Evolutionary conservation across 75 land plant species (phyloP).

Genomic region (Selaginella moellendorffii): DNA sequence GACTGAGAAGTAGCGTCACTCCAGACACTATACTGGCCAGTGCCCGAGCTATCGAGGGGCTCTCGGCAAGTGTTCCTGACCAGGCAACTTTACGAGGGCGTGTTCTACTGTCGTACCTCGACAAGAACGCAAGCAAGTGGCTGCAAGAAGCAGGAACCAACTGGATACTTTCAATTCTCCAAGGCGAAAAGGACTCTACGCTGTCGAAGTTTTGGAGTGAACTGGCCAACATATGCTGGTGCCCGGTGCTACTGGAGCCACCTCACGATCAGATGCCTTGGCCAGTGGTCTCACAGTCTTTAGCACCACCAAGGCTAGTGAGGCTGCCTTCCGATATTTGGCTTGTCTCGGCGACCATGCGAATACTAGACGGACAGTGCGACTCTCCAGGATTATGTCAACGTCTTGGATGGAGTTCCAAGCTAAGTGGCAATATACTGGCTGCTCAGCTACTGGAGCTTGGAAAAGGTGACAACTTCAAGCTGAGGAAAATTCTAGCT

Average conservation of each 20-base stretch:
- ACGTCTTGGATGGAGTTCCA: conserved; percentile 62
- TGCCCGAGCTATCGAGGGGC: conserved; percentile 55
- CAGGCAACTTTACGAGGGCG: conserved; percentile 45
- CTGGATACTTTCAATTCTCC: background rate
- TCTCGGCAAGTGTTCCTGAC: conserved; percentile 32
- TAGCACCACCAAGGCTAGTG: conserved; percentile 89
- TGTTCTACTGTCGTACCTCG: conserved; percentile 65
- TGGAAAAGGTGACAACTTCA: conserved; percentile 60
- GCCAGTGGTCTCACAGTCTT: conserved; percentile 55
- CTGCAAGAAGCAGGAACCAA: too few relatives aligned
- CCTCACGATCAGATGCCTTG: conserved; percentile 69
- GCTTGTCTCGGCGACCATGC: conserved; percentile 86
- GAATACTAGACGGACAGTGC: conserved; percentile 86
- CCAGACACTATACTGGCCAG: conserved; percentile 63
- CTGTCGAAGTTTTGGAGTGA: conserved; percentile 62
- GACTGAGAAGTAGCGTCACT: conserved; percentile 49
- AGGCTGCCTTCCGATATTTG: conserved; percentile 54
- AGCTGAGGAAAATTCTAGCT: conserved; percentile 62
- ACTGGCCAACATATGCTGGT: conserved; percentile 65
- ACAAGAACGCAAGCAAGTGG: conserved; percentile 52
- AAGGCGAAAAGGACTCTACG: conserved; percentile 24
- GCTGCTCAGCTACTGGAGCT: conserved; percentile 94
- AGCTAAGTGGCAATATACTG: conserved; percentile 61
- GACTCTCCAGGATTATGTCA: conserved; percentile 49
- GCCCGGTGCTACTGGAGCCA: conserved; percentile 67